These are phyloP conservation scores for Rhizopogon roseolus DNA, from an alignment of 768 basidiomycete genomes.

Conservation along the genomic window DNA sequence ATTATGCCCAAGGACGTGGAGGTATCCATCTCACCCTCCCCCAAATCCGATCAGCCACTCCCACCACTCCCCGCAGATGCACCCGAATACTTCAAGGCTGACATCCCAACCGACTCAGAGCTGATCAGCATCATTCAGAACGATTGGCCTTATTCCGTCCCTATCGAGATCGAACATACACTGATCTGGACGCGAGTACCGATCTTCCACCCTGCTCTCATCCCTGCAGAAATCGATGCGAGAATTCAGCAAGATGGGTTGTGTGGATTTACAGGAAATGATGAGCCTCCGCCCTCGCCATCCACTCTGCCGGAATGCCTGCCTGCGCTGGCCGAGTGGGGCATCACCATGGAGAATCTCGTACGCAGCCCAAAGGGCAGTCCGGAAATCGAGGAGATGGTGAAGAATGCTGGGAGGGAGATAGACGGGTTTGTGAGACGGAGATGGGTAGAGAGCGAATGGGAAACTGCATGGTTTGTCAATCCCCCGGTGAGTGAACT, in stretches of 20 bases:
- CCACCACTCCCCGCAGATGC: conserved; percentile 29
- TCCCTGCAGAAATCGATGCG: conserved; percentile 44
- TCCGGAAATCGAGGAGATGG: too few species aligned
- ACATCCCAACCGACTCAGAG: conserved; percentile 44
- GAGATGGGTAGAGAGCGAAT: too few species aligned
- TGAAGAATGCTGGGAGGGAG: too few species aligned
- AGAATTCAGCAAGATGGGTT: conserved; percentile 73
- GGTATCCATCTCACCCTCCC: neutral
- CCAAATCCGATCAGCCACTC: conserved; percentile 6
- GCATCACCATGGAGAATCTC: conserved; percentile 57
- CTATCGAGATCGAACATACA: conserved; percentile 66
- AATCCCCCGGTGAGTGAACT: conserved; percentile 69
- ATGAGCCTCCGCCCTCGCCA: conserved; percentile 52
- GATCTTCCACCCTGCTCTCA: conserved; percentile 56
- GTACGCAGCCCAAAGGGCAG: conserved; percentile 47
- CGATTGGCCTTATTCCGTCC: conserved; percentile 90
- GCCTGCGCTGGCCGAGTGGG: conserved; percentile 67
- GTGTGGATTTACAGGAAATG: conserved; percentile 73
- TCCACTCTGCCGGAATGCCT: conserved; percentile 53
- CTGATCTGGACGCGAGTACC: conserved; percentile 77
- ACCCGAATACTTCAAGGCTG: conserved; percentile 61
- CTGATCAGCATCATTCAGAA: too few species aligned
- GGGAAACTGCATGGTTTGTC: conserved; percentile 58
- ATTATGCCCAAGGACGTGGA: neutral
- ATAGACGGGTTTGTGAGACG: too few species aligned